phyloP scores from a whole-genome alignment of 169 alveolate genomes.

The Eimeria nieschulzi region DNA sequence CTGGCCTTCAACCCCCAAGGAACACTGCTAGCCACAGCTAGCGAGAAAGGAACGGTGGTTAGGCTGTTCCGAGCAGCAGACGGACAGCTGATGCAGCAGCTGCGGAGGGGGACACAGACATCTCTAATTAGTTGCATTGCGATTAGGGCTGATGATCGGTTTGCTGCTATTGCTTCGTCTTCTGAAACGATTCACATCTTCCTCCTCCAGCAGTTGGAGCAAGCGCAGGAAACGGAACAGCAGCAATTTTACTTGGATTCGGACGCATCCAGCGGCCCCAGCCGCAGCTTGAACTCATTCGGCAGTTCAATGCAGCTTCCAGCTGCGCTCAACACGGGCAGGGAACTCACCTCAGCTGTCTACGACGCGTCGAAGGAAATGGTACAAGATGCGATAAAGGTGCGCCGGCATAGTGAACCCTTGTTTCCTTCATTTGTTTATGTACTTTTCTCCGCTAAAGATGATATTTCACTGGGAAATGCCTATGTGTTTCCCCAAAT shows the following conservation, averaged over 20 bases:
- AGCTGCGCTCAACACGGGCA: conserved; percentile 32
- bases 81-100: conserved; percentile 76
- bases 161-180: conserved; percentile 73
- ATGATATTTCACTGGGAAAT: no score
- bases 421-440: background rate
- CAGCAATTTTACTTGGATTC: background rate
- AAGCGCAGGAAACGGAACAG: background rate
- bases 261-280: background rate
- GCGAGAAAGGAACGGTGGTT: conserved; percentile 78
- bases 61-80: conserved; percentile 75
- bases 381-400: conserved; percentile 69
- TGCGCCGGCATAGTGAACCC: background rate
- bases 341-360: conserved; percentile 57
- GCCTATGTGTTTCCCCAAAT: no score
- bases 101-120: conserved; percentile 76
- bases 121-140: conserved; percentile 53
- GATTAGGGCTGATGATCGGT: conserved; percentile 51
- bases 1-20: conserved; percentile 63
- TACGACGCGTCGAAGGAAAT: conserved; percentile 70
- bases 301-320: conserved; percentile 40
- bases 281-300: background rate
- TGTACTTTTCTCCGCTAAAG: background rate
- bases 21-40: conserved; percentile 74
- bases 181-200: conserved; percentile 70
- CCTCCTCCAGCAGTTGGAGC: background rate